Evolutionary conservation across 2,329 filamentous ascomycete genomes (phyloP), one percentile per base, ranked within the genome.

Genomic region (Ceratocystis lukuohia): DNA sequence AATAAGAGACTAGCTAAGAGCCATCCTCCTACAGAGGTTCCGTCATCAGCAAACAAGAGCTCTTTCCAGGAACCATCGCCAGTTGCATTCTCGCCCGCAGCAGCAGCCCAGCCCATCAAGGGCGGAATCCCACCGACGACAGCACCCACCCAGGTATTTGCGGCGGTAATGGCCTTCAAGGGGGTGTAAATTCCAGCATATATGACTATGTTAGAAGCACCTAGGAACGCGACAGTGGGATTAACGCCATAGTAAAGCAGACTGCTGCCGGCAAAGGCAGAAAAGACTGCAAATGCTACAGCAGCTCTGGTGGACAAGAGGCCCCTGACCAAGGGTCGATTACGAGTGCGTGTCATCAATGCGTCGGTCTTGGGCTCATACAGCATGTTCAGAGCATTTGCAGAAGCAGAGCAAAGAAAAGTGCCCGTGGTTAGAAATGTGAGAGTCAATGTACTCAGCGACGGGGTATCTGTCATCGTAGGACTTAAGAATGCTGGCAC

Each of bases 91-190:
- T 96, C 91, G 64, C 91, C 92, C 0, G 91, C 92, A 0, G 94
- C 94, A 0, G 94, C 94, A 17, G 91, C 89, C 94, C 94, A 99
- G 70, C 94, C 94, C 94, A 99, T 99, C 41, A 99, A 77, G 0
- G 94, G 94, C 0, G 94, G 93, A 66, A 99, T 96, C 1, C 88
- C 92, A 69, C 94, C 94, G 0, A 99, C 90, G 0, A 99, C 76
- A 2, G 92, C 94, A 17, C 94, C 94, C 17, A 95, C 83, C 94
- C 94, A 99, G 0, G 94, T 99, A 73, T 99, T 99, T 67, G 92
- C 77, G 8, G 87, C 88, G 2, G 88, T 89, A 12, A 96, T 79
- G 5, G 91, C 86, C 77, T 99, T 99, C 72, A 97, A 78, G 0
- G 93, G 92, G 0, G 94, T 99, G 75, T 99, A 99, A 0, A 92